Base-by-base conservation (phyloP, 345 rosid species). In the Aquilaria malaccensis region DNA sequence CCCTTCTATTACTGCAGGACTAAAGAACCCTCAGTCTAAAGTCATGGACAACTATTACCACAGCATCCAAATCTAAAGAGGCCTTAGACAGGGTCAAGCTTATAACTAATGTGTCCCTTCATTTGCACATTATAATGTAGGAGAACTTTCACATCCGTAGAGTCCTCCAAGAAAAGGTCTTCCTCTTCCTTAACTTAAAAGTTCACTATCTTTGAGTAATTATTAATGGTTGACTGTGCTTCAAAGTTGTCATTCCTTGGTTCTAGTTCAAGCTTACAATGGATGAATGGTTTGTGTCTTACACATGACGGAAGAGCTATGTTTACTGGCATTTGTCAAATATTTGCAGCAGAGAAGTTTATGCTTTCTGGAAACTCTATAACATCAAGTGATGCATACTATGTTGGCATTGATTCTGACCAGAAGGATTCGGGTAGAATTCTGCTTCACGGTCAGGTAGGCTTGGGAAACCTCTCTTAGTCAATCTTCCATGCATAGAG, bases 321-420 rank as follows among this genome's bases (percentile, higher is more conserved):
- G 60, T 67, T 51, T 13, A 41, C 4, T 69, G 51, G 58, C 56
- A 10, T 61, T 61, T 69, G 55, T 64, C 45, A 62, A 76, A 69
- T 77, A 64, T 59, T 71, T 57, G 49, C 68, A 79, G 89, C 64
- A 53, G 81, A 52, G 67, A 74, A 72, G 70, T 68, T 57, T 50
- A 62, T 41, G 53, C 43, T 66, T 64, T 62, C 50, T 54, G 77
- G 68, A 69, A 68, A 64, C 55, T 76, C 53, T 3, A 67, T 15
- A 43, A 65, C n/a, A 31, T 67, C 75, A 60, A 69, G 62, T 72
- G 76, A 63, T 64, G 76, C 73, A 1, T 76, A 75, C 32, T 72
- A 74, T 60, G 63, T 68, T 6, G 76, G 89, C 75, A 87, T 93
- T 57, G 98, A 93, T 72, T 69, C 75, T 13, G 88, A 85, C 67